phyloP scores from a whole-genome alignment of 2,329 filamentous ascomycete genomes.

The Ophiostoma ips region DNA sequence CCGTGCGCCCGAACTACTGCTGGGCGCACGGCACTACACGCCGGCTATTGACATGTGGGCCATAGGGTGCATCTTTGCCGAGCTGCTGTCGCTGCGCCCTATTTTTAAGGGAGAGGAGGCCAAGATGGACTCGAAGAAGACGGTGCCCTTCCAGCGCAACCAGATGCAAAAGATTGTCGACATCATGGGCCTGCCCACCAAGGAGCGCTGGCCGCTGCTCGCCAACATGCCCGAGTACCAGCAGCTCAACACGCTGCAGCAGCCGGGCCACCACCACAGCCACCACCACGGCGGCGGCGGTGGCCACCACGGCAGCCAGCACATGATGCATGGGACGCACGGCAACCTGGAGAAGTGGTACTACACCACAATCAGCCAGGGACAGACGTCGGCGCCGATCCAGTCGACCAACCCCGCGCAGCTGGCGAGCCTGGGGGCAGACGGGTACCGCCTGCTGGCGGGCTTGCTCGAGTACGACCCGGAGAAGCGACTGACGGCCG shows the following conservation, averaged over 20 bases:
- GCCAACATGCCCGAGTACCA: slow-evolving; percentile 74
- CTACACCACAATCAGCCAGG: slow-evolving; percentile 54
- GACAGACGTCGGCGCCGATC: slow-evolving; percentile 22
- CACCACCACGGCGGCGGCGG: neutral
- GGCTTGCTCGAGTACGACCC: slow-evolving; percentile 88
- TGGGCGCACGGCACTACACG: slow-evolving; percentile 91
- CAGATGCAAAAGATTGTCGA: slow-evolving; percentile 99
- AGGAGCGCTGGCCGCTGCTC: slow-evolving; percentile 78
- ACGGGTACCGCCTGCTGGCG: slow-evolving; percentile 71
- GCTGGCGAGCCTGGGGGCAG: slow-evolving; percentile 50
- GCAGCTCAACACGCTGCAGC: slow-evolving; percentile 48
- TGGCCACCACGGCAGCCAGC: neutral
- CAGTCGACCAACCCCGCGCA: slow-evolving; percentile 28
- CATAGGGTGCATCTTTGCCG: slow-evolving; percentile 93
- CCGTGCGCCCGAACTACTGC: slow-evolving; percentile 80
- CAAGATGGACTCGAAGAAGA: slow-evolving; percentile 98
- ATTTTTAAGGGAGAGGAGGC: slow-evolving; percentile 99
- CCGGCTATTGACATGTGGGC: slow-evolving; percentile 97
- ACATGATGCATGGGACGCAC: slow-evolving; percentile 10
- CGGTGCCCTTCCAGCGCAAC: slow-evolving; percentile 90
- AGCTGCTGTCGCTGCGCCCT: slow-evolving; percentile 74
- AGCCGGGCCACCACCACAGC: slow-evolving; percentile 21
- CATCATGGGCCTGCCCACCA: slow-evolving; percentile 80
- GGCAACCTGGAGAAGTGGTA: slow-evolving; percentile 66
- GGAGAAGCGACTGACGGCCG: slow-evolving; percentile 71